Conservation (phyloP, 805 yeast species). For the Ogataea pignaliae region DNA sequence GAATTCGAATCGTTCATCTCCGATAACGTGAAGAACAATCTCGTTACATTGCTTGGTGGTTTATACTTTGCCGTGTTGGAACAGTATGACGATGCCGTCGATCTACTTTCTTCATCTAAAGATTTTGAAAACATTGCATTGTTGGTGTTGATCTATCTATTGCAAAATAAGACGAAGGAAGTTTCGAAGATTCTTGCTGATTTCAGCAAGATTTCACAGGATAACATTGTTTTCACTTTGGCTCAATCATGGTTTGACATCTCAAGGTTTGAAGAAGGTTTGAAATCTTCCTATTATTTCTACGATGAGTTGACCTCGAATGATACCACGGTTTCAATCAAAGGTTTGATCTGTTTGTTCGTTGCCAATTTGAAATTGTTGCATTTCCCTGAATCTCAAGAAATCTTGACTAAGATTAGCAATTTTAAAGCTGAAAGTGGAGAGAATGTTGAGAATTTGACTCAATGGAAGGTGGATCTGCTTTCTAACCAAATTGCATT, state of each 20-base stretch:
- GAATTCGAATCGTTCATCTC: slow-evolving; percentile 16
- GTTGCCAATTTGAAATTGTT: slow-evolving; percentile 74
- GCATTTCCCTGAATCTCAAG: slow-evolving; percentile 78
- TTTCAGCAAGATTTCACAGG: slow-evolving; percentile 53
- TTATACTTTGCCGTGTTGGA: slow-evolving; percentile 29
- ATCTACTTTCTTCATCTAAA: slow-evolving; percentile 29
- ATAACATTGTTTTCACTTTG: slow-evolving; percentile 70
- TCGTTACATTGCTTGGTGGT: slow-evolving; percentile 13
- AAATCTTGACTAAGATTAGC: slow-evolving; percentile 45
- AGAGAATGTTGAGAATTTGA: slow-evolving; percentile 3
- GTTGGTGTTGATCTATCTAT: slow-evolving; percentile 36
- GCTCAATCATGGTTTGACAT: slow-evolving; percentile 64
- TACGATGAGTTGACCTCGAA: slow-evolving; percentile 78
- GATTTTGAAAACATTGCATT: slow-evolving; percentile 35
- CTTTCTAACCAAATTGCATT: slow-evolving; percentile 64
- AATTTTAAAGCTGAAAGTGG: slow-evolving; percentile 10
- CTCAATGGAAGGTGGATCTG: slow-evolving; percentile 37
- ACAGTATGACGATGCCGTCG: slow-evolving; percentile 39
- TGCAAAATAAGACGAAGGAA: slow-evolving; percentile 38
- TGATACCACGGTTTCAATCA: slow-evolving; percentile 36
- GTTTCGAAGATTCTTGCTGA: slow-evolving; percentile 42
- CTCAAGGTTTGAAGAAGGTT: slow-evolving; percentile 40
- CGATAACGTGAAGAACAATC: slow-evolving; percentile 13
- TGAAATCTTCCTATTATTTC: slow-evolving; percentile 51
- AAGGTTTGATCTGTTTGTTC: slow-evolving; percentile 58